Base-by-base conservation (phyloP, 805 yeast genomes). In the Saccharomycopsis malanga region DNA sequence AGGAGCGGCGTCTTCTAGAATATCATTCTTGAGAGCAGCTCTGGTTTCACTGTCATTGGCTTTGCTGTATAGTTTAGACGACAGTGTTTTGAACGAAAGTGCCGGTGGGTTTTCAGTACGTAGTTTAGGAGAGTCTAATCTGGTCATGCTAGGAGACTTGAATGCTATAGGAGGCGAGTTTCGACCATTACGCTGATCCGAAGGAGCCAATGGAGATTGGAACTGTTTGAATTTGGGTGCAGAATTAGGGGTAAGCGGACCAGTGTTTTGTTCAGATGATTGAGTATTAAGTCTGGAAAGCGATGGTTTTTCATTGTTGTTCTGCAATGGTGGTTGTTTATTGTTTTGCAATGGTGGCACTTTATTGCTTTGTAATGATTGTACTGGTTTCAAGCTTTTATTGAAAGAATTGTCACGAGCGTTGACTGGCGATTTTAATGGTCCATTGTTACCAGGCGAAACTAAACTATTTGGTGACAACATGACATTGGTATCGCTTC, bases 241-340 rank as follows among this genome's bases (percentile, higher is more conserved):
- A 9, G 30, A 7, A 7, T 12, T 9, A 27, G 12, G 30, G 10
- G 30, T 27, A 12, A 27, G 30, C 30, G 12, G 30, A 27, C 30
- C 12, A 27, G 30, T 27, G 30, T 27, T 27, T 27, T 27, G 30
- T 7, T 27, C 30, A 37, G 36, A 7, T 4, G 23, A 12, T 7
- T 30, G 29, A 22, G 52, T 34, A 21, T 37, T 35, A 15, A 40
- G 3, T 17, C 30, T 44, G 6, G 47, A 18, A 18, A 40, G 39
- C 21, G 46, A 24, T 15, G 50, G 42, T 32, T 47, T 45, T 34
- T 44, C 34, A 29, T 42, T 39, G 3, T 40, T 37, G 2, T 20
- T 38, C 22, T 40, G 53, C 18, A 44, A 44, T 27, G 40, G 55
- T 12, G 36, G 40, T 23, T 46, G 45, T 39, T n/a, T n/a, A n/a